Evolutionary conservation across 2,329 filamentous ascomycete genomes (phyloP), one percentile per base, ranked within the genome.

Genomic region (Sporothrix sp.): DNA sequence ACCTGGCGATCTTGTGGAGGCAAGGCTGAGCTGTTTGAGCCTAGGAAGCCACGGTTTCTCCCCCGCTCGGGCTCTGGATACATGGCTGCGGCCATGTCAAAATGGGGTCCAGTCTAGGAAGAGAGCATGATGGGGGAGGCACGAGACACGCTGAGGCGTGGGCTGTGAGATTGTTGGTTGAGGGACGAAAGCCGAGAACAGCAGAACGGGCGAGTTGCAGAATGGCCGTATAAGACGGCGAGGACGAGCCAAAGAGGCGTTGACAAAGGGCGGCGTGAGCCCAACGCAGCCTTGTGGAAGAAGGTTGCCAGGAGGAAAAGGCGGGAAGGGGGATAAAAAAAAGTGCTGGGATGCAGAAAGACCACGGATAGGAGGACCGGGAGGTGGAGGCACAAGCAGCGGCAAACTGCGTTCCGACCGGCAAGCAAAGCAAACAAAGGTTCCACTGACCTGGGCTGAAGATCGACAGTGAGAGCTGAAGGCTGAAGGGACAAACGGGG

Each of bases 1-100:
- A 70, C 73, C 65, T 74, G 72, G 37, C 65, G 63, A 63, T 76
- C 72, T 57, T 71, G 68, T 4, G 70, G 59, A n/a, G 71, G 59
- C 36, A 76, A 61, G n/a, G 71, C 73, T 54, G 71, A 73, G 61
- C 71, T 75, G 58, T 75, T 71, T 35, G 65, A 64, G 54, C 73
- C 73, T 40, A 76, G 62, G 54, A 74, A 76, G 36, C 73, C 73
- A 52, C 73, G 71, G 54, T 76, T 76, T 43, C 63, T 65, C 44
- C 59, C 61, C 54, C 58, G 58, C 47, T 67, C 65, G n/a, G 61
- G 62, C 53, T 66, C 59, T 37, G 63, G 63, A 58, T 65, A 61
- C 59, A 63, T 62, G 53, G 50, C 51, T 42, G 50, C 27, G 20
- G 46, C 43, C 53, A 54, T 54, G 38, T 47, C 35, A 53, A 40